Evolutionary conservation across 2,329 filamentous ascomycete genomes (phyloP).

Genomic region (Coniella lustricola): DNA sequence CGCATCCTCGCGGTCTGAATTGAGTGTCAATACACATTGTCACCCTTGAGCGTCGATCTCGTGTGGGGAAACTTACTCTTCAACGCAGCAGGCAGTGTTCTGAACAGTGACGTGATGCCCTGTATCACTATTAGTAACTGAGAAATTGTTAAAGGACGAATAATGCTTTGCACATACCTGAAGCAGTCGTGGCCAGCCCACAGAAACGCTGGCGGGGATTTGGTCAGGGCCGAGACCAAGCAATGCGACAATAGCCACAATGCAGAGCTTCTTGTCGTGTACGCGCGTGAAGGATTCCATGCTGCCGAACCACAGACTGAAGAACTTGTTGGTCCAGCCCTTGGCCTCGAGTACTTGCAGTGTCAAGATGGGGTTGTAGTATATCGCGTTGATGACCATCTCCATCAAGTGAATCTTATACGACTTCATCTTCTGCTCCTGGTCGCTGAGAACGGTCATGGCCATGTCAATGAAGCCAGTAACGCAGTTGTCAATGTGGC

Average conservation of each 20-base stretch:
- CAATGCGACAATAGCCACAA: constrained; percentile 83
- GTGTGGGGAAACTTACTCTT: constrained; percentile 56
- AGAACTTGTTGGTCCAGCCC: constrained; percentile 97
- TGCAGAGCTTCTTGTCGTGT: constrained; percentile 97
- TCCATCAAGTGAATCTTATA: constrained; percentile 97
- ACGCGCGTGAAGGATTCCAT: constrained; percentile 91
- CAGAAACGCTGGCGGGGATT: constrained; percentile 85
- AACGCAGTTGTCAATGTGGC: constrained; percentile 80
- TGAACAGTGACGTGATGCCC: constrained; percentile 86
- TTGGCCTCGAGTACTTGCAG: constrained; percentile 85
- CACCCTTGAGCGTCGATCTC: background rate
- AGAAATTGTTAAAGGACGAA: constrained; percentile 22
- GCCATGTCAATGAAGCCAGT: constrained; percentile 83
- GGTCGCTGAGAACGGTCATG: constrained; percentile 68
- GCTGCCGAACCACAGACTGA: constrained; percentile 94
- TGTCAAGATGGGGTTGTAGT: constrained; percentile 86
- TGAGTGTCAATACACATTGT: constrained; percentile 20
- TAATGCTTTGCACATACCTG: constrained; percentile 30
- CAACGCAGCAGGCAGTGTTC: constrained; percentile 77
- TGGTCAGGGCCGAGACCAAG: constrained; percentile 73
- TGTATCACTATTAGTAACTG: constrained; percentile 16
- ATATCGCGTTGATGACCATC: constrained; percentile 96
- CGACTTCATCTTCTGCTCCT: constrained; percentile 78
- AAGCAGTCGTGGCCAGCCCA: constrained; percentile 88
- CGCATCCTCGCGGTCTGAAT: constrained; percentile 76